Conservation (phyloP, 2,329 filamentous ascomycete species). For the Aspergillus puulaauensis region DNA sequence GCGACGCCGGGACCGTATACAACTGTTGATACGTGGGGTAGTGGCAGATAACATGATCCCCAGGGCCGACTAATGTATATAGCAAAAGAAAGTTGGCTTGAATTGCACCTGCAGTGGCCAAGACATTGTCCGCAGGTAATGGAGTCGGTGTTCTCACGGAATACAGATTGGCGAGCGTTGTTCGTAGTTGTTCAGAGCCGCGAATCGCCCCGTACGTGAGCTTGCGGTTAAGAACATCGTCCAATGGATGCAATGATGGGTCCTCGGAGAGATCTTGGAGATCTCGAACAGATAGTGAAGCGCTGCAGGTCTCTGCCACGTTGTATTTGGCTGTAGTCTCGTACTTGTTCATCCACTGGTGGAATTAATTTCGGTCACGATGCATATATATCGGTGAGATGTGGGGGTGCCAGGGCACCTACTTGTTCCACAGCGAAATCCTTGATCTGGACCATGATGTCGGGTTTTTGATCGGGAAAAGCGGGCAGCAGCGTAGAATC, state of each 20-base stretch:
- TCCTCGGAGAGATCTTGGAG: conserved; percentile 57
- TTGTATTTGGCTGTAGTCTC: conserved; percentile 60
- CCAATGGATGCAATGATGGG: conserved; percentile 26
- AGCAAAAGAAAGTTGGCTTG: conserved; percentile 80
- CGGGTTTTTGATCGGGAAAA: not conserved
- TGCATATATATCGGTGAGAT: not conserved
- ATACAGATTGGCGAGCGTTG: conserved; percentile 32
- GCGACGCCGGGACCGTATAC: conserved; percentile 69
- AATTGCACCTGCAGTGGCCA: conserved; percentile 79
- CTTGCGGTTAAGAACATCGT: conserved; percentile 20
- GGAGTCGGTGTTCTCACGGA: conserved; percentile 52
- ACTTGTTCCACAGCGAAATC: conserved; percentile 65
- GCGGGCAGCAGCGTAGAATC: not conserved
- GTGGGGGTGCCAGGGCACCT: conserved; percentile 27
- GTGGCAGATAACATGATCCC: conserved; percentile 82
- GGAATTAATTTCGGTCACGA: conserved; percentile 5
- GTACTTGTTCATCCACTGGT: conserved; percentile 58
- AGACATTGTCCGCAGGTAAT: conserved; percentile 61
- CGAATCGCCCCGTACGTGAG: conserved; percentile 29
- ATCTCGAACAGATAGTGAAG: conserved; percentile 71
- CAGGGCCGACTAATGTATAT: conserved; percentile 68
- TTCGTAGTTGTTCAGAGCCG: conserved; percentile 25
- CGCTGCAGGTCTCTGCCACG: conserved; percentile 76
- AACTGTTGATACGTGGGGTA: conserved; percentile 87
- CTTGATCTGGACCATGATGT: conserved; percentile 42